phyloP scores from a whole-genome alignment of 2,329 filamentous ascomycete genomes.

The Pleoardoris graminearum region DNA sequence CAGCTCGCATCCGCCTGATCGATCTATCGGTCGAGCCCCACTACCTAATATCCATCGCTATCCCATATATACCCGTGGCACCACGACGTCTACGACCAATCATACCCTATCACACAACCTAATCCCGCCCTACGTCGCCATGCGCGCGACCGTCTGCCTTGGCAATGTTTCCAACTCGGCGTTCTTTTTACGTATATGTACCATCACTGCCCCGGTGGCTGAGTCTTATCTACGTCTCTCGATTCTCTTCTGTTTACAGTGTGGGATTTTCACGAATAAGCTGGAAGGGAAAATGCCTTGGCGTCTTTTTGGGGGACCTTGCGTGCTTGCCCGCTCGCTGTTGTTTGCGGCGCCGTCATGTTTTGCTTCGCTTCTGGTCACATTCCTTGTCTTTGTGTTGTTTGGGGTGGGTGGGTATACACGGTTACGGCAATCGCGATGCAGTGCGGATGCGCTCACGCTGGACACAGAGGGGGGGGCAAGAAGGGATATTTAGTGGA shows the following conservation, averaged over 20 bases:
- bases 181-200: constrained; percentile 2
- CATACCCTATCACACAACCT: constrained; percentile 1
- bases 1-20: constrained; percentile 20
- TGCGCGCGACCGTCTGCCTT: not conserved
- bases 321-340: too few relatives aligned
- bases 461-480: too few relatives aligned
- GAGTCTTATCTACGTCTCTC: constrained; percentile 9
- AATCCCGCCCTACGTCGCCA: constrained; percentile 3
- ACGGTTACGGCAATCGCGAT: too few relatives aligned
- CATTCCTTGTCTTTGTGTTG: too few relatives aligned
- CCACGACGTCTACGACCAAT: constrained; percentile 19
- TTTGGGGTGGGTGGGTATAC: too few relatives aligned
- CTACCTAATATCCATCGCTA: constrained; percentile 10
- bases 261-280: not conserved
- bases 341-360: too few relatives aligned
- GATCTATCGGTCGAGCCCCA: not conserved
- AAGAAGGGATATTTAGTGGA: too few relatives aligned
- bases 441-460: too few relatives aligned
- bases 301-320: constrained; percentile 1
- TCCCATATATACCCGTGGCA: not conserved
- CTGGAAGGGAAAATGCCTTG: not conserved
- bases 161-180: constrained; percentile 5
- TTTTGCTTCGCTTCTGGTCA: too few relatives aligned
- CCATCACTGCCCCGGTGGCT: constrained; percentile 14
- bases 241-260: not conserved